Conservation (phyloP, 495 filamentous ascomycete genomes). For the Staphylotrichum tortipilum region DNA sequence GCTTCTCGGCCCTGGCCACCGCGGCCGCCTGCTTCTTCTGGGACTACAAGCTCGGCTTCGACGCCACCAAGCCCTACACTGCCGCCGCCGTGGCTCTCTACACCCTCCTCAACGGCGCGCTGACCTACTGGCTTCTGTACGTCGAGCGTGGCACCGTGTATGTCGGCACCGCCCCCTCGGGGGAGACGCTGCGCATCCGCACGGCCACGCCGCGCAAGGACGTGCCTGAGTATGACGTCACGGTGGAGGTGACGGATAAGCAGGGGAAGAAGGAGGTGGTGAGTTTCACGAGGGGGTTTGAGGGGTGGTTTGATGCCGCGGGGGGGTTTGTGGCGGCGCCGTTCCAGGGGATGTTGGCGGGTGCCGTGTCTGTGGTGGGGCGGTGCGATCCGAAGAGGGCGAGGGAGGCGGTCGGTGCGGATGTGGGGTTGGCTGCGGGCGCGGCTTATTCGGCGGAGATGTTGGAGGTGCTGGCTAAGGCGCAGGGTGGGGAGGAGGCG, state of each 20-base stretch:
- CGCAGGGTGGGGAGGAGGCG: constrained; percentile 19
- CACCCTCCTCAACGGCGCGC: constrained; percentile 64
- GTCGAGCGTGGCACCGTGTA: constrained; percentile 80
- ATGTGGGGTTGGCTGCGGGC: constrained; percentile 2
- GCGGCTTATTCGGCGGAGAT: constrained; percentile 30
- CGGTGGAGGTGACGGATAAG: constrained; percentile 46
- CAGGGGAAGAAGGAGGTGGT: constrained; percentile 40
- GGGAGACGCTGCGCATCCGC: constrained; percentile 51
- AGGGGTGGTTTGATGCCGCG: constrained; percentile 74
- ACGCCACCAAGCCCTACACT: constrained; percentile 66
- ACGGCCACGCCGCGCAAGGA: constrained; percentile 68
- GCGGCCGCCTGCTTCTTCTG: constrained; percentile 76
- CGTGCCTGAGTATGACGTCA: constrained; percentile 67
- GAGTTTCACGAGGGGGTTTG: constrained; percentile 61
- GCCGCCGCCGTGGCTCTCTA: constrained; percentile 69
- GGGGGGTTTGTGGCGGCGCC: constrained; percentile 76
- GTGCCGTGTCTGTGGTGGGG: constrained; percentile 57
- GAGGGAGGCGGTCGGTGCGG: constrained; percentile 9
- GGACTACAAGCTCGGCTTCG: constrained; percentile 87
- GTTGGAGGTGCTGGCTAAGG: constrained; percentile 32
- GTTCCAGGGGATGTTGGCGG: constrained; percentile 73
- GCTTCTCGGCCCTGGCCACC: constrained; percentile 74
- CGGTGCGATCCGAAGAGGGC: constrained; percentile 55
- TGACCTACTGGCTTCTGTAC: constrained; percentile 80
- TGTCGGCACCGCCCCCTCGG: constrained; percentile 45